Percentiles rank a stretch among this genome's conserved stretches.
These are phyloP conservation scores for Neoascochyta sp. DNA, from an alignment of 2,329 filamentous ascomycete genomes.

Conservation along the genomic window DNA sequence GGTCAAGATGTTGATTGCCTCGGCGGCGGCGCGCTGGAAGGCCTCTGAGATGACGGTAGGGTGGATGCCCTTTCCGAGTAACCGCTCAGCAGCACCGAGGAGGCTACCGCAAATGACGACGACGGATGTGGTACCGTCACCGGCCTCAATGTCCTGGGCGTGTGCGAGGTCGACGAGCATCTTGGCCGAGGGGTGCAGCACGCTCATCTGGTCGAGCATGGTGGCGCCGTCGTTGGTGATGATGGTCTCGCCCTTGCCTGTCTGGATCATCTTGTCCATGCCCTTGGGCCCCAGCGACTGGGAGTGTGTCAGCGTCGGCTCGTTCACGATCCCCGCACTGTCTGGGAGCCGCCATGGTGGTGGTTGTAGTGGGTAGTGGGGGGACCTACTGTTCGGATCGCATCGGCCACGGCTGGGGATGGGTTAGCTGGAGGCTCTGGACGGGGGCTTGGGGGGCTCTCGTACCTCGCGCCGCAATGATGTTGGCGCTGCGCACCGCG, in stretches of 20 bases:
- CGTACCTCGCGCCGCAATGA: slow-evolving; percentile 90
- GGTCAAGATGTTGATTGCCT: slow-evolving; percentile 84
- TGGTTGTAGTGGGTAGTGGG: too few relatives aligned
- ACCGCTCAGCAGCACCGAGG: slow-evolving; percentile 84
- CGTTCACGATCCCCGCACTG: slow-evolving; percentile 21
- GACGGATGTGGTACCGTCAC: slow-evolving; percentile 96
- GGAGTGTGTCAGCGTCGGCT: slow-evolving; percentile 20
- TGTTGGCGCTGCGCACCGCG: slow-evolving; percentile 93
- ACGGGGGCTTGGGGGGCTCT: slow-evolving; percentile 15
- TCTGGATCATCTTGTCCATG: slow-evolving; percentile 99
- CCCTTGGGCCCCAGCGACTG: slow-evolving; percentile 87
- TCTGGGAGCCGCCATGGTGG: too few relatives aligned
- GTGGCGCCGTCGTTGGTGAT: slow-evolving; percentile 99
- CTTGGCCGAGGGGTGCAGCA: slow-evolving; percentile 98
- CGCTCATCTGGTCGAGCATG: slow-evolving; percentile 98
- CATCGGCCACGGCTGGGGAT: slow-evolving; percentile 81
- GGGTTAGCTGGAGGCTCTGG: slow-evolving; percentile 18
- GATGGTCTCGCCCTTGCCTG: slow-evolving; percentile 91
- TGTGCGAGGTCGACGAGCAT: slow-evolving; percentile 98
- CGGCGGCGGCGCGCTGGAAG: slow-evolving; percentile 89
- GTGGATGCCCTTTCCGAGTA: slow-evolving; percentile 87
- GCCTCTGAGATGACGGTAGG: slow-evolving; percentile 96
- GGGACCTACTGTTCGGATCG: slow-evolving; percentile 72
- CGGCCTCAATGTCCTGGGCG: slow-evolving; percentile 96
- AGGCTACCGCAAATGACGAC: slow-evolving; percentile 96